A percentile compares a stretch with the other conserved stretches of the same genome.
Evolutionary conservation across 495 filamentous ascomycete genomes (phyloP).

Genomic region (Penicillium bovifimosum): DNA sequence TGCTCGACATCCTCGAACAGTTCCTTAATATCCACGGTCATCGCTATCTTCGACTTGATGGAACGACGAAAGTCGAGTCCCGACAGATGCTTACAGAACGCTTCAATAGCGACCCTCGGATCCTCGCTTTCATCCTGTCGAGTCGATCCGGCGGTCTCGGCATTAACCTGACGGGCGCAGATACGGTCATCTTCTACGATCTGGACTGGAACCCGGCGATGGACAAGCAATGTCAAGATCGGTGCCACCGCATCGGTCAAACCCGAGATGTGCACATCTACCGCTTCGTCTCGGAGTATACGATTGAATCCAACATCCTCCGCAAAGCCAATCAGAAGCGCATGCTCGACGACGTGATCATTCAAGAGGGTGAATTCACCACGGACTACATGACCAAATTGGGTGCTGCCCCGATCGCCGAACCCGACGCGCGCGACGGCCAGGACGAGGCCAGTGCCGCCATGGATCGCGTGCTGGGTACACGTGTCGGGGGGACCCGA

Average conservation of each 20-base stretch:
- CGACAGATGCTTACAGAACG: constrained; percentile 93
- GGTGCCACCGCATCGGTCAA: constrained; percentile 96
- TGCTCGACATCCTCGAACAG: constrained; percentile 93
- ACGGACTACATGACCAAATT: constrained; percentile 94
- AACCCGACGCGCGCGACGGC: constrained; percentile 50
- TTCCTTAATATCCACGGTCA: constrained; percentile 98
- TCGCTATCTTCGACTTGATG: constrained; percentile 93
- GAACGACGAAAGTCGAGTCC: constrained; percentile 89
- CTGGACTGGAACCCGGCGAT: constrained; percentile 99
- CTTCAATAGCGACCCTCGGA: constrained; percentile 92
- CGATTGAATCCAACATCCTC: constrained; percentile 97
- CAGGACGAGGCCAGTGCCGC: constrained; percentile 68
- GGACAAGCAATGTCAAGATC: constrained; percentile 99
- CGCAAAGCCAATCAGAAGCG: constrained; percentile 95
- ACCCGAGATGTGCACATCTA: constrained; percentile 98
- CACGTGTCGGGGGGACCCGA: constrained; percentile 45
- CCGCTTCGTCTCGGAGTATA: constrained; percentile 93
- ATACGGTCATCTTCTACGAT: constrained; percentile 99
- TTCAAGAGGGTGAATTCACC: constrained; percentile 97
- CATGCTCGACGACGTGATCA: constrained; percentile 95
- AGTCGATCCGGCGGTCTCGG: constrained; percentile 92
- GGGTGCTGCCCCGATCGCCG: constrained; percentile 59
- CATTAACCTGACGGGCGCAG: constrained; percentile 94
- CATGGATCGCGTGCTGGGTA: constrained; percentile 80
- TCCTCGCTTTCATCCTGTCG: constrained; percentile 91